Evolutionary conservation across 2,329 filamentous ascomycete species (phyloP).

Genomic region (Botrytis cinerea): DNA sequence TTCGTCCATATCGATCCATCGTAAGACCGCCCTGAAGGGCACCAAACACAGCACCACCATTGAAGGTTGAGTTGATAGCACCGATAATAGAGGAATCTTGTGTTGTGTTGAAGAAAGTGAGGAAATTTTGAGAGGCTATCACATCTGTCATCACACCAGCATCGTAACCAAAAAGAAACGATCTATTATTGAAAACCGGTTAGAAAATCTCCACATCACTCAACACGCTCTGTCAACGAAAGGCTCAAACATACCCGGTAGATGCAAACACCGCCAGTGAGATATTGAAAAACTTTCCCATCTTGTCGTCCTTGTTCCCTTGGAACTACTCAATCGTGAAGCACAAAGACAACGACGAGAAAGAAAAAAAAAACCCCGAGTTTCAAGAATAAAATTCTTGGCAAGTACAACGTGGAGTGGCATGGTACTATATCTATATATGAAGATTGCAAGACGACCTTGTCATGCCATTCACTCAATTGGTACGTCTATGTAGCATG

Average conservation of each 20-base stretch:
- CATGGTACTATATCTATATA: constrained; percentile 24
- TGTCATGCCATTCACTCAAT: neutral
- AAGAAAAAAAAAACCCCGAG: neutral
- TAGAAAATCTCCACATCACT: constrained; percentile 9
- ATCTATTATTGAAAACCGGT: constrained; percentile 34
- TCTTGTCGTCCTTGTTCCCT: constrained; percentile 28
- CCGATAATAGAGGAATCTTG: constrained; percentile 44
- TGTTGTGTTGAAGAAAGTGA: constrained; percentile 42
- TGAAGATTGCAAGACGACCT: neutral
- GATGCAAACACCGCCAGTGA: constrained; percentile 47
- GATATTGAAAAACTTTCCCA: constrained; percentile 48
- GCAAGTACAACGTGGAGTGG: constrained; percentile 1
- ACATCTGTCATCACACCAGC: constrained; percentile 42
- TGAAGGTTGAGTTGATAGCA: constrained; percentile 66
- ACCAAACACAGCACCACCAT: constrained; percentile 56
- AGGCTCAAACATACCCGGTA: constrained; percentile 39
- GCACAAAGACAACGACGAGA: neutral
- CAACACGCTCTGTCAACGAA: neutral
- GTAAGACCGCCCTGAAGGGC: constrained; percentile 47
- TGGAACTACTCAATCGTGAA: neutral
- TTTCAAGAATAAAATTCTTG: constrained; percentile 11
- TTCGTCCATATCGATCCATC: constrained; percentile 59
- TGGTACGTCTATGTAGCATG: neutral
- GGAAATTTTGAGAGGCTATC: constrained; percentile 37
- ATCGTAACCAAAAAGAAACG: constrained; percentile 45